Percentiles rank a stretch among this genome's conserved stretches.
Conservation (phyloP, 2,329 filamentous ascomycete genomes). For the Dothistroma pini region DNA sequence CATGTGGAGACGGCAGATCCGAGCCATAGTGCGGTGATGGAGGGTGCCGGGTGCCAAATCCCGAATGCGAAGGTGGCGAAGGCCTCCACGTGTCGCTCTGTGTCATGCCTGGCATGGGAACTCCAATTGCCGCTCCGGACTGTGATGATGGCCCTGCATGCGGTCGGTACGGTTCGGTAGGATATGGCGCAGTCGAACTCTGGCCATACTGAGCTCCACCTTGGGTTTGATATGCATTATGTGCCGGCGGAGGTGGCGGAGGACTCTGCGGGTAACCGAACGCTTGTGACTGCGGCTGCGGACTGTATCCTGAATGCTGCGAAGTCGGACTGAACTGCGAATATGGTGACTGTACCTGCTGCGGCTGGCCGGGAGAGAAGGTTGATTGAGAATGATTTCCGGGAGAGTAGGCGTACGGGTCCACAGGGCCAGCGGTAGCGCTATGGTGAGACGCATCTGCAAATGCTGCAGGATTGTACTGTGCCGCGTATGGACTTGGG, state of each 20-base stretch:
- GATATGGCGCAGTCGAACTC: conserved; percentile 22
- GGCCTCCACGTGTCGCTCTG: conserved; percentile 24
- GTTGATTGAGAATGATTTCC: conserved; percentile 17
- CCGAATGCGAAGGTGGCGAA: conserved; percentile 29
- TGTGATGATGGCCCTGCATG: conserved; percentile 19
- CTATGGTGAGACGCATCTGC: conserved; percentile 21
- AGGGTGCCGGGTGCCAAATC: conserved; percentile 21
- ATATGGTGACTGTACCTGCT: conserved; percentile 19
- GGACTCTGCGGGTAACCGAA: conserved; percentile 21
- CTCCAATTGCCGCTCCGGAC: conserved; percentile 8
- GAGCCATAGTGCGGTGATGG: conserved; percentile 28
- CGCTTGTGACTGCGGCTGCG: conserved; percentile 21
- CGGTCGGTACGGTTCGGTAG: conserved; percentile 20
- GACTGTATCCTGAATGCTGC: conserved; percentile 22
- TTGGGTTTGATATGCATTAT: neutral
- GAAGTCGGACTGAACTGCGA: conserved; percentile 22
- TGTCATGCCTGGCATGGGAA: conserved; percentile 13
- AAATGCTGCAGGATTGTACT: conserved; percentile 28
- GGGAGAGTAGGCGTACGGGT: conserved; percentile 30
- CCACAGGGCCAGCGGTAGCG: conserved; percentile 27
- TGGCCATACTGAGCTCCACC: conserved; percentile 8
- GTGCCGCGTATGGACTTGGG: conserved; percentile 18
- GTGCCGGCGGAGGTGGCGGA: conserved; percentile 20
- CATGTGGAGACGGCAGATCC: conserved; percentile 28
- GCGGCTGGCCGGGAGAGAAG: conserved; percentile 19